Base-by-base conservation (phyloP, 2,329 filamentous ascomycete genomes). In the Didymella keratinophila region DNA sequence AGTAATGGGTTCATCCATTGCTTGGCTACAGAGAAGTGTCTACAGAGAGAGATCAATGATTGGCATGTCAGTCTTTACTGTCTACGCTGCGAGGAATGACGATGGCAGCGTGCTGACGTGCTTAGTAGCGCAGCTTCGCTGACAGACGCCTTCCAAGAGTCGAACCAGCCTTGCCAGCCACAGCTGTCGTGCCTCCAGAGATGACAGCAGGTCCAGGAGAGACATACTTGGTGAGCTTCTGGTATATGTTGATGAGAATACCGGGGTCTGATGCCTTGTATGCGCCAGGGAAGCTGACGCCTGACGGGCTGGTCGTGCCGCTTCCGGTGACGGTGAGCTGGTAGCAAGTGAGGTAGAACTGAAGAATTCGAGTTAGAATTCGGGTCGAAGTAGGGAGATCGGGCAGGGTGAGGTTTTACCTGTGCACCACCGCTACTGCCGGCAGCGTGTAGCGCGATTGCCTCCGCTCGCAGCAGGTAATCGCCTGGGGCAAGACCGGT, bases 231-330 rank as follows among this genome's bases (percentile, higher is more conserved):
- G 82, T 69, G 23, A 72, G 58, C 10, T 72, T 67, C 52, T 76
- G 67, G 80, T 88, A 89, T 75, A 89, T 83, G 80, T 86, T 85
- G 80, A 88, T 78, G 58, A 80, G 67, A 66, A 89, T 85, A 56
- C 87, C 87, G 6, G 83, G 76, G 71, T 88, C 86, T 47, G 79
- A 72, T 65, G 80, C 77, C 58, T 79, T 85, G 81, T 89, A 89
- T 21, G 87, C 79, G 42, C 78, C 76, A 6, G 83, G 84, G 60
- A 82, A 85, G 11, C 76, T 66, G 14, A 79, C 80, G 50, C 84
- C 86, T 25, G 60, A 58, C 1, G 77, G 73, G 56, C 71, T 76
- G n/a, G 77, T 79, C 39, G 82, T 80, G 16, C 83, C 84, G 37
- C 78, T 74, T 55, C 86, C 85, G 25, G 82, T 83, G 61, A 89